Evolutionary conservation across 805 yeast species (phyloP).

Genomic region (Pichia occidentalis): DNA sequence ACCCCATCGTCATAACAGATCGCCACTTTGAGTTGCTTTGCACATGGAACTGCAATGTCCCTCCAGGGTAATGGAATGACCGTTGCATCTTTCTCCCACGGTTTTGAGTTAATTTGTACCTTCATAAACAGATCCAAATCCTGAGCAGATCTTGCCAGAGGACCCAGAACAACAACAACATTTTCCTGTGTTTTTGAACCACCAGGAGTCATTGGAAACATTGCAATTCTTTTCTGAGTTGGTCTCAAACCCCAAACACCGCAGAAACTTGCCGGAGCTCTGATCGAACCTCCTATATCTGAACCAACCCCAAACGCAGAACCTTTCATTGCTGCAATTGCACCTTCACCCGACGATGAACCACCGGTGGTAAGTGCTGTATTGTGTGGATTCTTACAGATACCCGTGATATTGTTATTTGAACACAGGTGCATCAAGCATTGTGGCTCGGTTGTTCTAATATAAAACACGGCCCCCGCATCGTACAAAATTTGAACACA

Average conservation of each 20-base stretch:
- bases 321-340: conserved; percentile 40
- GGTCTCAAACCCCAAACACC: conserved; percentile 46
- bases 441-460: conserved; percentile 52
- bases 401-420: conserved; percentile 48
- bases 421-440: conserved; percentile 52
- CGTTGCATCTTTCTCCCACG: conserved; percentile 50
- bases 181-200: conserved; percentile 42
- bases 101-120: conserved; percentile 40
- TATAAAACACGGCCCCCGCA: conserved; percentile 50
- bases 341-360: conserved; percentile 51
- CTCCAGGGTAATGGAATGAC: conserved; percentile 47
- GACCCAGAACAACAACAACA: conserved; percentile 40
- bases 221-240: conserved; percentile 44
- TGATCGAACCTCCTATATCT: conserved; percentile 44
- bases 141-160: conserved; percentile 40
- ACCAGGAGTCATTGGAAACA: conserved; percentile 31
- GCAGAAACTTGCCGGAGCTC: conserved; percentile 47
- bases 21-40: conserved; percentile 38
- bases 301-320: conserved; percentile 36
- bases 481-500: conserved; percentile 38
- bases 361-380: conserved; percentile 45
- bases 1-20: conserved; percentile 43
- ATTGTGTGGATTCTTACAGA: conserved; percentile 43
- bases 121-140: conserved; percentile 46
- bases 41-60: conserved; percentile 29